Percentiles rank a stretch among this genome's conserved stretches.
Evolutionary conservation across 2,329 filamentous ascomycete genomes (phyloP).

Genomic region (Pseudogymnoascus sp.): DNA sequence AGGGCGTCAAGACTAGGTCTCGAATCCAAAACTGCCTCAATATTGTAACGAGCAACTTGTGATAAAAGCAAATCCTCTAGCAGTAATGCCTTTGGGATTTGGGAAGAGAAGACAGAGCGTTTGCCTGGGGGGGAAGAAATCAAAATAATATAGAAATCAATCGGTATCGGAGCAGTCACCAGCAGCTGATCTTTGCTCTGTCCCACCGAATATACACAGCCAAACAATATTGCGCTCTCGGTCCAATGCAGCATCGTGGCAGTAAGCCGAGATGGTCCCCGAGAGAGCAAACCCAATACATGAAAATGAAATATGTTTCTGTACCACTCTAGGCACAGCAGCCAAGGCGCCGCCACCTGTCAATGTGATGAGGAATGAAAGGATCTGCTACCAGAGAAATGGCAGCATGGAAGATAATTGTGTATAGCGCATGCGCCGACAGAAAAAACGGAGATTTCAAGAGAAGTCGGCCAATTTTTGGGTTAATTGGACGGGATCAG

Average conservation of each 20-base stretch:
- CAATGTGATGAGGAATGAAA: neutral
- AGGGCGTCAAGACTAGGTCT: neutral
- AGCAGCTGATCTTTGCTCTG: conserved; percentile 3
- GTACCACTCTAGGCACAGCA: neutral
- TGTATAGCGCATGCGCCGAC: neutral
- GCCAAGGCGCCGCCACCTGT: neutral
- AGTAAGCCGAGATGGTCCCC: neutral
- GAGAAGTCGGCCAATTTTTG: neutral
- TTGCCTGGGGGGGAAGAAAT: neutral
- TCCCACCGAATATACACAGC: neutral
- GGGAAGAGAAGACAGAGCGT: neutral
- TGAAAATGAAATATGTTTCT: neutral
- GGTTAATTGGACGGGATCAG: neutral
- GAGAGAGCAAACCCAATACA: conserved; percentile 1
- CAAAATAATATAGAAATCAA: neutral
- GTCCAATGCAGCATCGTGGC: neutral
- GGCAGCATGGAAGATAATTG: neutral
- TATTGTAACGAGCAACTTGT: too few relatives aligned
- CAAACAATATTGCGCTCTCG: neutral
- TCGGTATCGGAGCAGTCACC: neutral
- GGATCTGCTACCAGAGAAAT: neutral
- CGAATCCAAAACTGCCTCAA: neutral
- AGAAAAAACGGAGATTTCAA: neutral
- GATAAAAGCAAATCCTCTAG: neutral
- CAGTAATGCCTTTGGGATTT: neutral